phyloP scores from a whole-genome alignment of 768 basidiomycete species.

The Agaricus blazei region DNA sequence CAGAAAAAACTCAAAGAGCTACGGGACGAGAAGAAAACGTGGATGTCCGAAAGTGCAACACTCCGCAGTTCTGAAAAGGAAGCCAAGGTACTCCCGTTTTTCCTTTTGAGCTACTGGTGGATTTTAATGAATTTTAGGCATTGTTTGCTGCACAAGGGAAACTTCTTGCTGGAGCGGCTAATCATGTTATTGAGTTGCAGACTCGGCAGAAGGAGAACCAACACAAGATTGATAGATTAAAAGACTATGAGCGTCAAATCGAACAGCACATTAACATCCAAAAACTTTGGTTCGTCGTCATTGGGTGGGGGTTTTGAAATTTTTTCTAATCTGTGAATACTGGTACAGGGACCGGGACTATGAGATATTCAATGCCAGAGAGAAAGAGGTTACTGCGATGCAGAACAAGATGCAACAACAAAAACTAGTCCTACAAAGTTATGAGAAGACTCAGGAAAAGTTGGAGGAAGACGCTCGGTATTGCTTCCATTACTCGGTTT shows the following conservation, averaged over 20 bases:
- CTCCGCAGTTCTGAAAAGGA: constrained; percentile 72
- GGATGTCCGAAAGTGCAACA: constrained; percentile 64
- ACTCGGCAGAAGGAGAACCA: constrained; percentile 74
- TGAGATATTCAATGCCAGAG: constrained; percentile 60
- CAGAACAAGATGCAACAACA: constrained; percentile 59
- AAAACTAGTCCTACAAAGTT: constrained; percentile 56
- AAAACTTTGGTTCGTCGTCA: constrained; percentile 60
- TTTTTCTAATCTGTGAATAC: background rate
- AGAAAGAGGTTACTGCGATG: constrained; percentile 51
- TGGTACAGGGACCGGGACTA: constrained; percentile 67
- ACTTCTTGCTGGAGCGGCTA: constrained; percentile 62
- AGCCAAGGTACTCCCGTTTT: constrained; percentile 41
- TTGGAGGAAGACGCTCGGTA: constrained; percentile 61
- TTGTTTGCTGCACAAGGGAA: constrained; percentile 65
- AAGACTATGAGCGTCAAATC: constrained; percentile 85
- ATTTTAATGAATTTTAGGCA: constrained; percentile 35
- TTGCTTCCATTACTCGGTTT: constrained; percentile 13
- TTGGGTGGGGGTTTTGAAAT: background rate
- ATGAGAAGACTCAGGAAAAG: constrained; percentile 45
- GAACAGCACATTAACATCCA: constrained; percentile 76
- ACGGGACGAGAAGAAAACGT: constrained; percentile 74
- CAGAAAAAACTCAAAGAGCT: constrained; percentile 70
- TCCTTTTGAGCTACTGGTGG: background rate
- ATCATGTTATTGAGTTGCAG: constrained; percentile 64
- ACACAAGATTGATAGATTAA: constrained; percentile 75